Evolutionary conservation across 2,329 filamentous ascomycete genomes (phyloP).

Genomic region (Claviceps sp.): DNA sequence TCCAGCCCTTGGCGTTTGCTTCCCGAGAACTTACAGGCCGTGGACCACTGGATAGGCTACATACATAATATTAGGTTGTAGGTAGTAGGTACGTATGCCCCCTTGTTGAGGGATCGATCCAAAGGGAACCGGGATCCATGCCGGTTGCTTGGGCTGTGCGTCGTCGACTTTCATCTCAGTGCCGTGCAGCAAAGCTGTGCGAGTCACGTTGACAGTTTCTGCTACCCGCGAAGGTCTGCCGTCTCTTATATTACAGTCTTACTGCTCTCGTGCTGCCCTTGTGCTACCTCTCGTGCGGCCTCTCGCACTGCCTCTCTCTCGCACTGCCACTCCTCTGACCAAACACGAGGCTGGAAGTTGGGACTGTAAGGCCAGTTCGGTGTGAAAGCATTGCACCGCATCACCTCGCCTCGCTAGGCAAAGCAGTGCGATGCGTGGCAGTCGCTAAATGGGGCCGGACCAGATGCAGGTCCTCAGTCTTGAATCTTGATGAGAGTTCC

Average conservation of each 20-base stretch:
- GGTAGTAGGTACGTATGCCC: too few species aligned
- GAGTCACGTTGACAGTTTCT: slow-evolving; percentile 1
- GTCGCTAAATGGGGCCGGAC: too few species aligned
- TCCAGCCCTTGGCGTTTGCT: not conserved
- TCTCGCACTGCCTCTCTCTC: not conserved
- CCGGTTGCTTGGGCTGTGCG: not conserved
- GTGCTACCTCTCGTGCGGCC: not conserved
- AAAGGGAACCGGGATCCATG: too few species aligned
- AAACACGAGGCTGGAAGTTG: too few species aligned
- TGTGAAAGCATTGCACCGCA: too few species aligned
- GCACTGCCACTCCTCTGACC: not conserved
- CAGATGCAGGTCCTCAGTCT: too few species aligned
- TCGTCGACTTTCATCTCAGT: not conserved
- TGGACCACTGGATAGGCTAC: not conserved
- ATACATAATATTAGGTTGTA: not conserved
- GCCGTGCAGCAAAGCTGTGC: slow-evolving; percentile 1
- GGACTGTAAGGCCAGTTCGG: too few species aligned
- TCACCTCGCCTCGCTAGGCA: too few species aligned
- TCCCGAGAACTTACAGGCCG: not conserved
- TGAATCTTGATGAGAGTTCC: too few species aligned
- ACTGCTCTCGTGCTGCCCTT: not conserved
- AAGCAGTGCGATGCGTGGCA: too few species aligned
- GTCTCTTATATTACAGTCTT: not conserved
- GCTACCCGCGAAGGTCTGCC: not conserved
- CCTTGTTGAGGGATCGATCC: too few species aligned